Conservation (phyloP, 1,139 yeast genomes). For the Yamadazyma dushanensis region DNA sequence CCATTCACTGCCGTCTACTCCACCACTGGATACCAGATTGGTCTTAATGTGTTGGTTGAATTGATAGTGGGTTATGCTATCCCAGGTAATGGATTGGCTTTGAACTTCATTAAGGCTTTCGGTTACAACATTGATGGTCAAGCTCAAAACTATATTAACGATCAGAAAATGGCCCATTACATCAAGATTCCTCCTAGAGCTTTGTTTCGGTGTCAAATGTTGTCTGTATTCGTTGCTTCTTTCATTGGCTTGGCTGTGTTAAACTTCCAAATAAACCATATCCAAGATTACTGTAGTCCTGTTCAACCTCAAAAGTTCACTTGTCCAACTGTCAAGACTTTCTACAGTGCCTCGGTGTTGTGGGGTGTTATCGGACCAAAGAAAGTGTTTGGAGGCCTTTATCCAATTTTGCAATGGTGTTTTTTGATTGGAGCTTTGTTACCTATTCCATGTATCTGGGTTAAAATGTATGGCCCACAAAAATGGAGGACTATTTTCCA, state of each 20-base stretch:
- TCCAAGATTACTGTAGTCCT: slow-evolving; percentile 39
- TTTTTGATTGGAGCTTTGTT: slow-evolving; percentile 53
- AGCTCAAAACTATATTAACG: slow-evolving; percentile 54
- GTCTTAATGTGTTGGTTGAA: slow-evolving; percentile 60
- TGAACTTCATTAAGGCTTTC: slow-evolving; percentile 57
- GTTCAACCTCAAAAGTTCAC: slow-evolving; percentile 43
- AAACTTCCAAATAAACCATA: slow-evolving; percentile 54
- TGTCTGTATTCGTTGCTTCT: slow-evolving; percentile 38
- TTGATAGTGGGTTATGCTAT: slow-evolving; percentile 61
- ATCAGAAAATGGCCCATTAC: slow-evolving; percentile 63
- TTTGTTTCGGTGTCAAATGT: slow-evolving; percentile 56
- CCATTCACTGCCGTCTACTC: slow-evolving; percentile 51
- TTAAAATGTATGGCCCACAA: slow-evolving; percentile 34
- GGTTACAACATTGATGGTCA: slow-evolving; percentile 62
- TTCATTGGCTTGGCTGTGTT: slow-evolving; percentile 53
- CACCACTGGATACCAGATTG: slow-evolving; percentile 52
- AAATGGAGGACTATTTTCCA: slow-evolving; percentile 31
- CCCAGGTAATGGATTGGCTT: slow-evolving; percentile 62
- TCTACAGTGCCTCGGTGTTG: slow-evolving; percentile 54
- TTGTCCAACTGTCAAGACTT: slow-evolving; percentile 50
- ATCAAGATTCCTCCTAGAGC: slow-evolving; percentile 60
- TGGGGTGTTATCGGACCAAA: slow-evolving; percentile 75
- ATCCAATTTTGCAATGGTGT: slow-evolving; percentile 47
- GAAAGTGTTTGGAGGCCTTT: slow-evolving; percentile 48
- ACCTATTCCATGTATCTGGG: slow-evolving; percentile 39